These are phyloP conservation scores for Ogataea allantospora DNA, from an alignment of 805 yeast genomes.

Conservation along the genomic window DNA sequence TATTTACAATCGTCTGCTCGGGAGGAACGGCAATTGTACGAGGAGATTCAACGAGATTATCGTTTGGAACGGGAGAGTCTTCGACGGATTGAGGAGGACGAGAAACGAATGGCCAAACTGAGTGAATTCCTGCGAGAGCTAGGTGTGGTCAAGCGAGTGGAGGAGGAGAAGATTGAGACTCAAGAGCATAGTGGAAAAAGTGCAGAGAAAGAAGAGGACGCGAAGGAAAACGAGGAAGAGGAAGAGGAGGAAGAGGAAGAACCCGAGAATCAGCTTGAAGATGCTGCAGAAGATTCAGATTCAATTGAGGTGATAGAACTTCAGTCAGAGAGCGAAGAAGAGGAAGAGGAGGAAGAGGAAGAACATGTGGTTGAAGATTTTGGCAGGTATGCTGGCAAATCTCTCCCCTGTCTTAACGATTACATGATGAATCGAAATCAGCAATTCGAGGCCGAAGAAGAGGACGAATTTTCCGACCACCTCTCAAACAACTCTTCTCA, in stretches of 20 bases:
- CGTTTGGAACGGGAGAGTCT: conserved; percentile 19
- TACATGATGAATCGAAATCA: conserved; percentile 2
- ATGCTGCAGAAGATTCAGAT: background rate
- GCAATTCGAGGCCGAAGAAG: conserved; percentile 9
- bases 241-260: conserved; percentile 13
- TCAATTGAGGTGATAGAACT: conserved; percentile 15
- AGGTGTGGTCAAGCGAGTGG: conserved; percentile 5
- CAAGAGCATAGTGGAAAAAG: conserved; percentile 10
- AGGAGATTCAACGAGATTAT: conserved; percentile 36
- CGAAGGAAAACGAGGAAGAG: conserved; percentile 9
- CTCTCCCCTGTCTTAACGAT: conserved; percentile 5
- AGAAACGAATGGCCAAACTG: conserved; percentile 21
- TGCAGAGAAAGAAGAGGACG: conserved; percentile 10
- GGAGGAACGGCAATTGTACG: conserved; percentile 39
- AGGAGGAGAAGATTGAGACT: conserved; percentile 1
- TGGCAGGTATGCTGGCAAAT: conserved; percentile 7
- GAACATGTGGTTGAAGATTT: conserved; percentile 4
- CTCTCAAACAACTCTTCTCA: too few relatives aligned
- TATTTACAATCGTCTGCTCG: conserved; percentile 31
- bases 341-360: conserved; percentile 9
- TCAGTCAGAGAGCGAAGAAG: conserved; percentile 16
- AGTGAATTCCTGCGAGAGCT: conserved; percentile 15
- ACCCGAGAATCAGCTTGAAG: background rate
- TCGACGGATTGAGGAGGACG: conserved; percentile 16
- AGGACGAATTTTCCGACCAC: too few relatives aligned